These are phyloP conservation scores for Monosporascus sp. DNA, from an alignment of 2,329 filamentous ascomycete genomes.

Conservation along the genomic window DNA sequence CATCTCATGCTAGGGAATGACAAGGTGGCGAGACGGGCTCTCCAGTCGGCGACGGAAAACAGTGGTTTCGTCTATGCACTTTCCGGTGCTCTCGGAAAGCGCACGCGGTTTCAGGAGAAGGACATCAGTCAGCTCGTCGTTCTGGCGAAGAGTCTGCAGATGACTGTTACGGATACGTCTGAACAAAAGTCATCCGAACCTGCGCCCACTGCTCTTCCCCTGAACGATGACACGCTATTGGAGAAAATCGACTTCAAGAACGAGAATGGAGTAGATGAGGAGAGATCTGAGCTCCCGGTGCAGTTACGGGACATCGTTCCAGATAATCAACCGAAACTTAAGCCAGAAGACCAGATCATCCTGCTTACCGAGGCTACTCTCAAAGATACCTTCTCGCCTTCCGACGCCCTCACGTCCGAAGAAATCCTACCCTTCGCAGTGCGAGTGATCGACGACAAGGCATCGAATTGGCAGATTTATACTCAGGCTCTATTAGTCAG, in stretches of 20 bases:
- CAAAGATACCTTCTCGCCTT: constrained; percentile 79
- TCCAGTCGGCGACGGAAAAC: constrained; percentile 60
- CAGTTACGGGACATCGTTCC: constrained; percentile 63
- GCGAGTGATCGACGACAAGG: constrained; percentile 79
- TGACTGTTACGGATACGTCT: constrained; percentile 15
- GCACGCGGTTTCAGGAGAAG: constrained; percentile 73
- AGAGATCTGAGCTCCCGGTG: constrained; percentile 45
- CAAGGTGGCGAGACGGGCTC: constrained; percentile 63
- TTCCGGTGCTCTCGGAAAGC: constrained; percentile 80
- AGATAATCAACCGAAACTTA: constrained; percentile 73
- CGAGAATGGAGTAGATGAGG: constrained; percentile 30
- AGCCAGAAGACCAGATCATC: constrained; percentile 83
- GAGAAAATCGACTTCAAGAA: constrained; percentile 79
- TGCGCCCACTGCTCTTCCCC: constrained; percentile 62
- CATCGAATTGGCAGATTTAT: constrained; percentile 97
- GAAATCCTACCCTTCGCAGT: constrained; percentile 89
- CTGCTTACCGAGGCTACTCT: constrained; percentile 82
- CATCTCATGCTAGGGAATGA: constrained; percentile 82
- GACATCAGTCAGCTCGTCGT: constrained; percentile 86
- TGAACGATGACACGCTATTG: constrained; percentile 90
- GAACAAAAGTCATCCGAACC: constrained; percentile 7
- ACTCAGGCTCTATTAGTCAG: constrained; percentile 88
- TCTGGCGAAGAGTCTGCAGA: constrained; percentile 66
- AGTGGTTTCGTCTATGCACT: constrained; percentile 76
- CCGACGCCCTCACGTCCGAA: constrained; percentile 82